Percentiles rank a stretch among this genome's conserved stretches.
These are phyloP conservation scores for Arthroderma uncinatum DNA, from an alignment of 2,329 filamentous ascomycete species.

Conservation along the genomic window DNA sequence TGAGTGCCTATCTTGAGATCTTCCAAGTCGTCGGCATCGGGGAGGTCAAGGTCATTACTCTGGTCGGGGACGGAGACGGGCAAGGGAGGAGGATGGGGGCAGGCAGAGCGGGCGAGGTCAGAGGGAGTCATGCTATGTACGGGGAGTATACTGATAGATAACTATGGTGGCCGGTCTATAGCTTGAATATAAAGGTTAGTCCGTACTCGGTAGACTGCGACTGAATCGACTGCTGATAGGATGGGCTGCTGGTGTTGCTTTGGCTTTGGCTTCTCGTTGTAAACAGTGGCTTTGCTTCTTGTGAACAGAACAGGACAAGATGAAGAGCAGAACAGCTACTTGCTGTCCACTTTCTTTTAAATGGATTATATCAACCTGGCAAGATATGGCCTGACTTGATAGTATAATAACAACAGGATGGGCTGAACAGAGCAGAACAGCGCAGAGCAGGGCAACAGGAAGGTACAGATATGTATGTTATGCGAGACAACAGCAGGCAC, in stretches of 20 bases:
- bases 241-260: neutral
- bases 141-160: slow-evolving; percentile 6
- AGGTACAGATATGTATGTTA: neutral
- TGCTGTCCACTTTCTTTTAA: neutral
- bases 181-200: neutral
- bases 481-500: neutral
- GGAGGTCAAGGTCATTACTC: neutral
- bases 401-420: slow-evolving; percentile 1
- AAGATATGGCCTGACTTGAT: neutral
- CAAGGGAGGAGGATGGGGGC: neutral
- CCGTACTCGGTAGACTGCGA: neutral
- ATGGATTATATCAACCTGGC: slow-evolving; percentile 2
- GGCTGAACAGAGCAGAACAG: neutral
- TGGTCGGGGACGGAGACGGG: neutral
- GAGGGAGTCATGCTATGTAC: slow-evolving; percentile 6
- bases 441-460: neutral
- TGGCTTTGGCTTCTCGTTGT: neutral
- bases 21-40: slow-evolving; percentile 1
- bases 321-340: slow-evolving; percentile 4
- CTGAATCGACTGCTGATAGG: neutral
- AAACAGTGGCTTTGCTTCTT: neutral
- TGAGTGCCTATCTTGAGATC: slow-evolving; percentile 3
- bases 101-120: neutral
- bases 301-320: neutral
- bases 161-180: neutral